Base-by-base conservation (phyloP, 148 eudicot species). In the Vaccinium darrowii region DNA sequence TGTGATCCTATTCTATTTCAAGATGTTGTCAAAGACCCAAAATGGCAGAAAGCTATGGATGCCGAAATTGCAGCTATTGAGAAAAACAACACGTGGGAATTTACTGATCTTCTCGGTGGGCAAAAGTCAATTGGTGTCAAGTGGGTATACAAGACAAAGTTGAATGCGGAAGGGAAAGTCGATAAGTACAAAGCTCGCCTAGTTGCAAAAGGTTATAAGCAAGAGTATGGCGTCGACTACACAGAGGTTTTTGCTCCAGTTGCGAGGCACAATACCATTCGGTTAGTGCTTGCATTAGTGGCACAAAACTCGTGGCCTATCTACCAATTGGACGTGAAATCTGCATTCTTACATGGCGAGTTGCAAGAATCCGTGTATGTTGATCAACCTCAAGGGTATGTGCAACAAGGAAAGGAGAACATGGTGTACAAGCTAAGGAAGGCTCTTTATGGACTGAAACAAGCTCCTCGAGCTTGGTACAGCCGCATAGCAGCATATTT, bases 311-410 rank as follows among this genome's bases (percentile, higher is more conserved):
- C 60, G 18, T 56, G 60, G 60, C 60, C 60, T 56, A 56, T 56
- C 60, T 56, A 56, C 60, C 60, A 56, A 56, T 56, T 56, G 60
- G 60, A 56, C 60, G 18, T 73, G 18, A 73, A 73, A 36, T 73
- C 19, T 30, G 50, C 77, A 36, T 73, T 73, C 8, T 25, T 73
- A 73, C 50, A 73, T 30, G 77, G 77, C 7, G 50, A 73, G 10
- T 73, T 73, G 19, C 50, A 73, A 36, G 77, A 73, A 73, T 5
- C 19, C 10, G 77, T 73, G 13, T 73, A 73, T 73, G 50, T 73
- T 36, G 50, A 73, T 73, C 77, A 73, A 73, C 77, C 77, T 73
- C 77, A 21, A 13, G 77, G 77, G 50, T 73, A 73, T 36, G 77
- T 12, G 50, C 49, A 73, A 73, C 49, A 33, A 36, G 19, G 50